A percentile compares a stretch with the other conserved stretches of the same genome.
These are phyloP conservation scores for Zhuliangozyma parablackwelliae DNA, from an alignment of 1,139 yeast genomes.

Conservation along the genomic window DNA sequence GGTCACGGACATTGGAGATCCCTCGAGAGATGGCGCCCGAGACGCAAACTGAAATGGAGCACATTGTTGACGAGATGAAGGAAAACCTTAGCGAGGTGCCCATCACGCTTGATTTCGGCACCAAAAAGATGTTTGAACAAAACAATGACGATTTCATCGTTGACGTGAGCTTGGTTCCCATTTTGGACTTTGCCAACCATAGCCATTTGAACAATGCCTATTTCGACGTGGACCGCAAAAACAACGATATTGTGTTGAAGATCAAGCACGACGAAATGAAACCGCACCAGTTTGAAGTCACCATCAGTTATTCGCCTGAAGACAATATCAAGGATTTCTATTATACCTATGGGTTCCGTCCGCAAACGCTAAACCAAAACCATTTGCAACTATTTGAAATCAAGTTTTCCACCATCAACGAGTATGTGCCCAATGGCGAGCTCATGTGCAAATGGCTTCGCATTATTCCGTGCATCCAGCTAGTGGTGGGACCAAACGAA, in stretches of 20 bases:
- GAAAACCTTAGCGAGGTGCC: conserved; percentile 6
- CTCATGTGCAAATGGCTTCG: conserved; percentile 22
- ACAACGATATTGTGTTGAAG: conserved; percentile 40
- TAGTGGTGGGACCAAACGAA: conserved; percentile 11
- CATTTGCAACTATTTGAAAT: conserved; percentile 13
- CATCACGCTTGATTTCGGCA: conserved; percentile 4
- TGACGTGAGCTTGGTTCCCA: conserved; percentile 58
- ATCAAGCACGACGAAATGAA: conserved; percentile 13
- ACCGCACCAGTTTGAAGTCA: conserved; percentile 18
- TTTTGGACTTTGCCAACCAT: conserved; percentile 68
- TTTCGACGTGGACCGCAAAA: conserved; percentile 55
- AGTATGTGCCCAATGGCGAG: conserved; percentile 5
- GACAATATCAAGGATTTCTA: conserved; percentile 47
- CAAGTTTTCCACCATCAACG: conserved; percentile 5
- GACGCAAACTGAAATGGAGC: background rate
- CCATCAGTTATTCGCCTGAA: conserved; percentile 46
- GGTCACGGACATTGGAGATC: conserved; percentile 59
- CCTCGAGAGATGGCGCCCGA: conserved; percentile 35
- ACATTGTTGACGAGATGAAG: conserved; percentile 13
- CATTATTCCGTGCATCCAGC: conserved; percentile 22
- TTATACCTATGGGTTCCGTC: conserved; percentile 58
- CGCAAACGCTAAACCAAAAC: conserved; percentile 13
- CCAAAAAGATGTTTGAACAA: conserved; percentile 1
- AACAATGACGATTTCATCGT: conserved; percentile 36
- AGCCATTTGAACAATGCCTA: conserved; percentile 42